Evolutionary conservation across 2,329 filamentous ascomycete species (phyloP).

Genomic region (Penicillium occitanis): DNA sequence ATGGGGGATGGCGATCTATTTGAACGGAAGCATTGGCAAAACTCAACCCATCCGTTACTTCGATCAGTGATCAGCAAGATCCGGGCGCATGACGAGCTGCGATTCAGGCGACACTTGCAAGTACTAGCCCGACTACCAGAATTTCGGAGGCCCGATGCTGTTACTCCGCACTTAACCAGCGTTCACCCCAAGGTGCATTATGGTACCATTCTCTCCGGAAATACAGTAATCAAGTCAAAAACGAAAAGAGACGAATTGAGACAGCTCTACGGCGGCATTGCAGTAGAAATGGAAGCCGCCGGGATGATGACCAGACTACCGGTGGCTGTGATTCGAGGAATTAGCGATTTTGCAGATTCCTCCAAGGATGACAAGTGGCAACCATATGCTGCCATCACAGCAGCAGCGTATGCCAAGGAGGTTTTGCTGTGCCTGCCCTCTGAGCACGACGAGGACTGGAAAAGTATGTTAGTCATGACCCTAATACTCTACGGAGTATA

Average conservation of each 20-base stretch:
- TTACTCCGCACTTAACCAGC: background rate
- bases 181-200: background rate
- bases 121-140: background rate
- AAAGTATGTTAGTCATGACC: background rate
- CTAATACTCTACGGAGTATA: background rate
- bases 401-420: background rate
- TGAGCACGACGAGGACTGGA: background rate
- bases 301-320: background rate
- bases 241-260: background rate
- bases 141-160: background rate
- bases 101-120: background rate
- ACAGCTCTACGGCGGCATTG: background rate
- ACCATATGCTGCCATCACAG: background rate
- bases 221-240: background rate
- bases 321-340: background rate
- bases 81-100: background rate
- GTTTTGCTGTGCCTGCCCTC: background rate
- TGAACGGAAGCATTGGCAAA: background rate
- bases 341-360: background rate
- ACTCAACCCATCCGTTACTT: background rate
- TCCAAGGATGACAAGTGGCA: background rate
- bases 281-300: background rate
- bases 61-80: background rate
- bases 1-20: background rate
- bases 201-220: background rate